phyloP scores from a whole-genome alignment of 371 early-diverging fungal genomes.

The Paraphysoderma sedebokerense region DNA sequence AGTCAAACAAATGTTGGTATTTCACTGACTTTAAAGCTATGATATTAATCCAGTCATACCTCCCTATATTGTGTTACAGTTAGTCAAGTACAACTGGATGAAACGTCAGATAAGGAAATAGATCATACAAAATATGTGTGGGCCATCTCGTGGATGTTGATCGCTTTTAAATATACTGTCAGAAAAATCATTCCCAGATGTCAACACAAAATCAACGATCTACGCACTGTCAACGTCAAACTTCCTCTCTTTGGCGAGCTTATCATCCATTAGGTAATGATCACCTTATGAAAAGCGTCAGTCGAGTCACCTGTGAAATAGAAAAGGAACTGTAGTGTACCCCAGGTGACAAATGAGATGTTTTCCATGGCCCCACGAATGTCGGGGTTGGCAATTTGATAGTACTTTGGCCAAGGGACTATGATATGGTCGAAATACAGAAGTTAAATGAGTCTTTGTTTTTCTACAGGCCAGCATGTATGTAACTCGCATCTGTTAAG shows the following conservation, averaged over 20 bases:
- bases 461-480: too few relatives aligned
- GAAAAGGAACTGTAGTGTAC: not conserved
- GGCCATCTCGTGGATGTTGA: constrained; percentile 42
- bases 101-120: too few relatives aligned
- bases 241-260: constrained; percentile 9
- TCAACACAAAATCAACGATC: not conserved
- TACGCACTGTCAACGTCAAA: constrained; percentile 7
- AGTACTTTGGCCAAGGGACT: constrained; percentile 43
- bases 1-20: too few relatives aligned
- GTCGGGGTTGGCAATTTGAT: constrained; percentile 20
- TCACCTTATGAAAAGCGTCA: constrained; percentile 9
- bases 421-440: too few relatives aligned
- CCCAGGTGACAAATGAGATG: constrained; percentile 26
- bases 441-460: too few relatives aligned
- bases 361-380: constrained; percentile 40
- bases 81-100: too few relatives aligned
- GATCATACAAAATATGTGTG: constrained; percentile 48
- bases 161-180: too few relatives aligned
- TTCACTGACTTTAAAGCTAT: too few relatives aligned
- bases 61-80: too few relatives aligned
- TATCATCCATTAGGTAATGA: constrained; percentile 15
- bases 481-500: too few relatives aligned
- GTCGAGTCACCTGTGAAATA: constrained; percentile 8
- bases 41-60: too few relatives aligned
- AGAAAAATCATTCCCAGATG: not conserved